Evolutionary conservation across 2,329 filamentous ascomycete species (phyloP).

Genomic region (Penicillium sp.): DNA sequence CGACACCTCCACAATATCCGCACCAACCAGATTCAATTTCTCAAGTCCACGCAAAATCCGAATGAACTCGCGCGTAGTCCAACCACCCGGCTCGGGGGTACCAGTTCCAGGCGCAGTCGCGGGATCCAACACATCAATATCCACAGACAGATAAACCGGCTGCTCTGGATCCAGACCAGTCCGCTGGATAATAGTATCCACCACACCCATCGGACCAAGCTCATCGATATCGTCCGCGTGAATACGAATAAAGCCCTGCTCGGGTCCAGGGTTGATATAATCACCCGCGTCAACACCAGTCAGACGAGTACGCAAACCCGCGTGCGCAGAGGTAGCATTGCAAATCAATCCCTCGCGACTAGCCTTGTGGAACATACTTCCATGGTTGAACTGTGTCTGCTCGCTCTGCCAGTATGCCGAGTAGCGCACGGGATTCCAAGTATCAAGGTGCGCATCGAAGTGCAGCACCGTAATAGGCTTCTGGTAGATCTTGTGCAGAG

Average conservation of each 20-base stretch:
- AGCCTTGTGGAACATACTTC: constrained; percentile 88
- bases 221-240: constrained; percentile 85
- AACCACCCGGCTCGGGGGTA: constrained; percentile 84
- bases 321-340: constrained; percentile 72
- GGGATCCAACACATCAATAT: constrained; percentile 78
- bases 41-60: constrained; percentile 77
- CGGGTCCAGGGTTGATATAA: constrained; percentile 64
- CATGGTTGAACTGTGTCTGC: constrained; percentile 77
- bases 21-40: constrained; percentile 76
- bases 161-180: constrained; percentile 62
- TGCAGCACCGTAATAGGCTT: constrained; percentile 65
- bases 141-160: constrained; percentile 75
- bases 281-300: constrained; percentile 61
- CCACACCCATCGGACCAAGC: constrained; percentile 65
- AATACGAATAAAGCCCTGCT: constrained; percentile 75
- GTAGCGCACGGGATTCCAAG: constrained; percentile 76
- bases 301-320: constrained; percentile 73
- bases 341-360: constrained; percentile 72
- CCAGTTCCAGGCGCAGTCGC: constrained; percentile 69
- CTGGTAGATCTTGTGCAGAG: constrained; percentile 59
- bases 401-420: constrained; percentile 68
- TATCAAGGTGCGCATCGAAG: constrained; percentile 77
- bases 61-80: constrained; percentile 85
- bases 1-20: constrained; percentile 84
- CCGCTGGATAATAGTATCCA: constrained; percentile 63